phyloP scores from a whole-genome alignment of 2,329 filamentous ascomycete species.

The Aspergillus bombycis region DNA sequence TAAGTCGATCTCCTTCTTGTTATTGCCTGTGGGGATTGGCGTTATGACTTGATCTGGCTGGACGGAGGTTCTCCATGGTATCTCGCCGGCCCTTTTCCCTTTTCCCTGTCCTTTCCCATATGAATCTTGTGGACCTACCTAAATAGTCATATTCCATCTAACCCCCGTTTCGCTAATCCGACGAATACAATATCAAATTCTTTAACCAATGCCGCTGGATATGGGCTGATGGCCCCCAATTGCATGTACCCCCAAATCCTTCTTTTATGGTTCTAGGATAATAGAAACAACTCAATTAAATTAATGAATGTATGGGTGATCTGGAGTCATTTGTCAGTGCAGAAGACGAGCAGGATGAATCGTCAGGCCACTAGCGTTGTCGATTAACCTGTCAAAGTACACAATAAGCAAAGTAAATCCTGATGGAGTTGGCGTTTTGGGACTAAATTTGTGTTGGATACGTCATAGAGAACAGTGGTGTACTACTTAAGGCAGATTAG shows the following conservation, averaged over 20 bases:
- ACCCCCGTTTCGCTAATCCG: not conserved
- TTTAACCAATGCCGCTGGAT: not conserved
- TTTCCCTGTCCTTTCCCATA: not conserved
- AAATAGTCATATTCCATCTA: not conserved
- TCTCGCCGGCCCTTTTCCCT: not conserved
- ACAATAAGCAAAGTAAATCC: not conserved
- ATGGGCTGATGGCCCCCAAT: not conserved
- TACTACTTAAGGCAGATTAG: conserved; percentile 7
- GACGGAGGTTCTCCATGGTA: not conserved
- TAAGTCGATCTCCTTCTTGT: conserved; percentile 13
- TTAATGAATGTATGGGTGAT: not conserved
- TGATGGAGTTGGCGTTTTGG: conserved; percentile 1
- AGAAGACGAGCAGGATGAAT: conserved; percentile 5
- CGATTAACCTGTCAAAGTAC: conserved; percentile 8
- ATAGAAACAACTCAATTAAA: not conserved
- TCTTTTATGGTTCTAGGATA: not conserved
- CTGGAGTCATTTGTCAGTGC: not conserved
- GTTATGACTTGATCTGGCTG: conserved; percentile 12
- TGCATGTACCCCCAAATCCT: not conserved
- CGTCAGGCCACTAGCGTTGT: conserved; percentile 7
- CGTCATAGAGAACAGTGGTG: conserved; percentile 8
- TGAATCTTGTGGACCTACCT: not conserved
- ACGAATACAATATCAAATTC: not conserved
- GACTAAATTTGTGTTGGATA: conserved; percentile 6
- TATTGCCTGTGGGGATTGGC: not conserved